Percentiles rank a stretch among this genome's conserved stretches.
Evolutionary conservation across 73 alveolate species (phyloP).

Genomic region (Symbiodinium pilosum): DNA sequence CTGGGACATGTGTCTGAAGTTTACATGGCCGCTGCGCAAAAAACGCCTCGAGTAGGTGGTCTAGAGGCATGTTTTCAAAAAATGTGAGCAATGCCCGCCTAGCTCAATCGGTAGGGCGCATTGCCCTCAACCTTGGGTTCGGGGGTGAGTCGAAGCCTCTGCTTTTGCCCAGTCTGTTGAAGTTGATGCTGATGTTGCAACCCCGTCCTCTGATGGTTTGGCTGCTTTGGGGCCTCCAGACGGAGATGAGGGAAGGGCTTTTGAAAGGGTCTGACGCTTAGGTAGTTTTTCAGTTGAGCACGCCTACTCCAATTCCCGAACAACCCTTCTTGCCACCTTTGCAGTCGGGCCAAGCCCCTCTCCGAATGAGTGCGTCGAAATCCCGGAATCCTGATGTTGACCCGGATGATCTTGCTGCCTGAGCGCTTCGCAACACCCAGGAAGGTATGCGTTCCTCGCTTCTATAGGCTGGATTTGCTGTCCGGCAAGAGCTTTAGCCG

Average conservation of each 20-base stretch:
- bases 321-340: not conserved
- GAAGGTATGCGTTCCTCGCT: too few species aligned
- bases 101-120: not conserved
- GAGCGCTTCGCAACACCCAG: too few species aligned
- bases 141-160: too few species aligned
- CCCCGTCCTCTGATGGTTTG: not conserved
- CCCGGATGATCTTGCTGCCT: not conserved
- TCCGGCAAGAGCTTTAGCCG: too few species aligned
- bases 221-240: not conserved
- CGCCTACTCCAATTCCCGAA: conserved; percentile 9
- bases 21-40: not conserved
- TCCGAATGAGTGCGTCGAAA: not conserved
- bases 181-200: not conserved
- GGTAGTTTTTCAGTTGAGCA: not conserved
- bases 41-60: too few species aligned
- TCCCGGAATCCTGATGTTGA: not conserved
- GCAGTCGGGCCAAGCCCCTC: not conserved
- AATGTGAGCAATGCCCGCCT: too few species aligned
- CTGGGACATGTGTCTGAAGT: not conserved
- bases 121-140: not conserved
- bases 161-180: too few species aligned
- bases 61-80: too few species aligned
- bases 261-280: not conserved
- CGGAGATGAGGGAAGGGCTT: not conserved
- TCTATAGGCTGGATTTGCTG: too few species aligned